Base-by-base conservation (phyloP, 169 alveolate species). In the Eimeria falciformis region DNA sequence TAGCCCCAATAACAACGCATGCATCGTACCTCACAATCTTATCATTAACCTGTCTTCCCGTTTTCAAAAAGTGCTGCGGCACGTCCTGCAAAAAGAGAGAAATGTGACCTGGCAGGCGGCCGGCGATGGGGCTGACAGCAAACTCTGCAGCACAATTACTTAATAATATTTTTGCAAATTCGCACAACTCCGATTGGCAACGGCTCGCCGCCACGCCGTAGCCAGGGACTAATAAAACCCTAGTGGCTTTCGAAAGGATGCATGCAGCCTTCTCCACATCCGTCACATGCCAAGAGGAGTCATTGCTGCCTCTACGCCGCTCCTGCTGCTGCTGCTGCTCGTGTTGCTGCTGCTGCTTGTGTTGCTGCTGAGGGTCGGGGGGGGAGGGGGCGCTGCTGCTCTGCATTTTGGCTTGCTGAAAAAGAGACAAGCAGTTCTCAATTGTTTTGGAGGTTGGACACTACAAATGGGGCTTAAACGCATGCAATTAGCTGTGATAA, bases 61-160 rank as follows among this genome's bases (percentile, higher is more conserved):
- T 98, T 73, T 91, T 86, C 5, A 98, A 98, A 69, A 96, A 93
- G 66, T 96, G 95, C 92, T 96, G 96, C 5, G 98, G 98, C 29
- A 98, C 96, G 46, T 96, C 96, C 12, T 98, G 99, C 92, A 98
- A 92, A 25, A 97, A 94, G 9, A 97, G 98, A 79, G 97, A 96
- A 95, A 98, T 95, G 93, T 98, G 98, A 27, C 99, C 99, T 27
- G 99, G 99, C 96, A 98, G 95, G 92, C 99, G 95, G 55, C 99
- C 99, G 45, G 99, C 99, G 73, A 97, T 98, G 65, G 99, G 99
- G 92, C 97, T 99, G 56, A 98, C 96, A 53, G 97, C 99, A 92
- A 98, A 96, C 93, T 96, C 94, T 12, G 97, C 98, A 21, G 95
- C 92, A 69, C 96, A 97, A n/a, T 95, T 83, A 18, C 92, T 91